Percentiles rank a stretch among this genome's conserved stretches.
Conservation (phyloP, 2,329 filamentous ascomycete genomes). For the Rasamsonia emersonii region DNA sequence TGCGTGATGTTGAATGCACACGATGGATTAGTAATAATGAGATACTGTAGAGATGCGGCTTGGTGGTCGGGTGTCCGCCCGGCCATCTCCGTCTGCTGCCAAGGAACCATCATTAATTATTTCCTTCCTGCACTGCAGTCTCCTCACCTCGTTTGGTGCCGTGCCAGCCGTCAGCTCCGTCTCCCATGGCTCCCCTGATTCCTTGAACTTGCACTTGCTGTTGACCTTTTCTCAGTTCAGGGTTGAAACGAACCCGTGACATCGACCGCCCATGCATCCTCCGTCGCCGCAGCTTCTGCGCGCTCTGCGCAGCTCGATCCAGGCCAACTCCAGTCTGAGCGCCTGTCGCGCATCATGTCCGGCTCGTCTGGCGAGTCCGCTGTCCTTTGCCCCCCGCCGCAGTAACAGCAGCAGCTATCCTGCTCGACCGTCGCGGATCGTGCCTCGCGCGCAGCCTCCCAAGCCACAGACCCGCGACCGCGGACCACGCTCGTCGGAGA, state of each 20-base stretch:
- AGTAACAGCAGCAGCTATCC: constrained; percentile 18
- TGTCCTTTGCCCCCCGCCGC: constrained; percentile 10
- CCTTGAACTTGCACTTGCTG: too few species aligned
- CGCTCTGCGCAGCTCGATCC: constrained; percentile 30
- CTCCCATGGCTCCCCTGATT: too few species aligned
- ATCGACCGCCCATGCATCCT: constrained; percentile 31
- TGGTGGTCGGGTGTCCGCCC: too few species aligned
- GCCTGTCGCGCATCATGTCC: neutral
- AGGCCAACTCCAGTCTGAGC: constrained; percentile 1
- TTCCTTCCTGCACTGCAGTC: too few species aligned
- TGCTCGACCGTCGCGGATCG: constrained; percentile 22
- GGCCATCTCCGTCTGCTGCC: too few species aligned
- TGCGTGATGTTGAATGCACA: too few species aligned
- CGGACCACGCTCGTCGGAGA: constrained; percentile 52
- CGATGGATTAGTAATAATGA: too few species aligned
- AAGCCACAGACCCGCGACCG: constrained; percentile 45
- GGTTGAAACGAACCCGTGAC: too few species aligned
- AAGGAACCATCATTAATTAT: too few species aligned
- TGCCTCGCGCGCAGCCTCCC: constrained; percentile 23
- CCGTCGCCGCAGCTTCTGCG: constrained; percentile 36
- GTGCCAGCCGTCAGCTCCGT: too few species aligned
- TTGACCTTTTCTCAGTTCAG: neutral
- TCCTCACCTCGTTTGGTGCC: too few species aligned
- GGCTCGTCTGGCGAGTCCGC: constrained; percentile 4
- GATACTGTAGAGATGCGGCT: too few species aligned